Base-by-base conservation (phyloP, 495 filamentous ascomycete species). In the Hyaloscypha finlandica region DNA sequence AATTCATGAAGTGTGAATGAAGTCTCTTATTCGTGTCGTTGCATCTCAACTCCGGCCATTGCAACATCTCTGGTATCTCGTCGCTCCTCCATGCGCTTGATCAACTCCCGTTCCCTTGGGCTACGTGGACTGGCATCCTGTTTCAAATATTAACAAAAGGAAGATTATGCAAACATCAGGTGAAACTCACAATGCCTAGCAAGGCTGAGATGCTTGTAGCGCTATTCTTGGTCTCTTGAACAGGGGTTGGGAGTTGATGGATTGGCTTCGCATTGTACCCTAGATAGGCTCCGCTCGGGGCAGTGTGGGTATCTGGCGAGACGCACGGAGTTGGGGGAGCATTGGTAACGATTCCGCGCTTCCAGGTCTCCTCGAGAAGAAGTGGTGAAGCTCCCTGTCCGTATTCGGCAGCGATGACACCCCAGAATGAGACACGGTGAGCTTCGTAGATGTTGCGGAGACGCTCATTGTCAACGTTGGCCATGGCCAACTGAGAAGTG, bases 371-470 rank as follows among this genome's bases (percentile, higher is more conserved):
- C 74, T 92, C 90, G 19, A 93, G 80, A 19, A 86, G 79, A 25
- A 84, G 79, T 12, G 88, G 86, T 54, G 86, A 87, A 5, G 88
- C 81, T 51, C 85, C 84, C 4, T 76, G 70, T 59, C 90, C 90
- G 66, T 94, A 94, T 60, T 90, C 87, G 39, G 82, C 76, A 25
- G 91, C 90, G 42, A 94, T 84, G 51, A 82, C 82, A 55, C 81
- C 81, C 91, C 91, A 94, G 76, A 94, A 93, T 14, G 85, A 84
- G 39, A 83, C 78, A 37, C 89, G 85, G 71, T 91, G 89, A 14
- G 84, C 80, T 61, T 88, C 85, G 74, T 93, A 92, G 58, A 92
- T 83, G 53, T 84, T 81, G 42, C 83, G 84, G 12, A 94, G 86
- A 59, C 88, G 86, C 64, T 84, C 80, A 66, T 87, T 86, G 76